phyloP scores from a whole-genome alignment of 768 basidiomycete species.

The Tylopilus rubrobrunneus region DNA sequence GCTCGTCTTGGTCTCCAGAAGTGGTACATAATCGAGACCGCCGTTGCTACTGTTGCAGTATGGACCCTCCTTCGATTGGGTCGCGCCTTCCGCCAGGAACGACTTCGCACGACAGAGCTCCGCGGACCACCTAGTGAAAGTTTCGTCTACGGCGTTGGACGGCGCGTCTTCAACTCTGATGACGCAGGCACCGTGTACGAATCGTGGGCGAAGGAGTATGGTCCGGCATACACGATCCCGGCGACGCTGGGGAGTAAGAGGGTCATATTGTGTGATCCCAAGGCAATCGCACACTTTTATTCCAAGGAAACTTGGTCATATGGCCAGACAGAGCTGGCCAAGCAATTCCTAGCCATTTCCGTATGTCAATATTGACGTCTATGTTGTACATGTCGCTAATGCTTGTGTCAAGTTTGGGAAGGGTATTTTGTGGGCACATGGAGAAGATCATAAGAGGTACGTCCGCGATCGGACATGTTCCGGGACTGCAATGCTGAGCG shows the following conservation, averaged over 20 bases:
- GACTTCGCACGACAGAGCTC: constrained; percentile 11
- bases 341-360: constrained; percentile 25
- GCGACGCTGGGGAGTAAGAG: constrained; percentile 7
- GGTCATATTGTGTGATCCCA: constrained; percentile 38
- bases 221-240: constrained; percentile 20
- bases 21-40: too few relatives aligned
- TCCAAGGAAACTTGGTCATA: constrained; percentile 33
- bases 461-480: too few relatives aligned
- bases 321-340: constrained; percentile 35
- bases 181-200: constrained; percentile 16
- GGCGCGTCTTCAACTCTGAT: background rate
- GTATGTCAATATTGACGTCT: constrained; percentile 1
- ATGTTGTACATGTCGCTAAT: background rate
- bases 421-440: constrained; percentile 30
- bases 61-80: too few relatives aligned
- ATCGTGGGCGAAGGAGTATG: constrained; percentile 14
- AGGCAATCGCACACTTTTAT: constrained; percentile 21
- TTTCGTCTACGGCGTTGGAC: constrained; percentile 17
- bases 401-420: constrained; percentile 16
- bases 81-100: background rate
- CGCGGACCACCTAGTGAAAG: constrained; percentile 17
- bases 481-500: too few relatives aligned
- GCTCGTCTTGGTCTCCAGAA: too few relatives aligned
- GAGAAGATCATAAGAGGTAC: constrained; percentile 4
- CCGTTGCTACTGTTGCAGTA: too few relatives aligned